Evolutionary conservation across 495 filamentous ascomycete species (phyloP).

Genomic region (Aspergillus olivimuriae): DNA sequence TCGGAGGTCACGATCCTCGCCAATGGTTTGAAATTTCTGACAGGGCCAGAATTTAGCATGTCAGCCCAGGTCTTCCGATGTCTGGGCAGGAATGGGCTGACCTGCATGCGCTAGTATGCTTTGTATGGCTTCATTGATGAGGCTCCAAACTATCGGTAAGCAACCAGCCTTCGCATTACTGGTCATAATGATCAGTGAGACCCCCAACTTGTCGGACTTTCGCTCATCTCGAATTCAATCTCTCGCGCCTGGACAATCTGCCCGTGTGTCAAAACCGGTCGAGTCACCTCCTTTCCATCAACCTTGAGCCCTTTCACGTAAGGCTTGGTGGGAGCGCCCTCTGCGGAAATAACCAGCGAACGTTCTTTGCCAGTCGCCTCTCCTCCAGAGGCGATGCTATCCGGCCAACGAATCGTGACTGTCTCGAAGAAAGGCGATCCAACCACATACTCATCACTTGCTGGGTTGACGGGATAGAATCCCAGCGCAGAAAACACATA

Average conservation of each 20-base stretch:
- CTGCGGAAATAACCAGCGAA: slow-evolving; percentile 15
- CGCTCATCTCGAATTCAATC: slow-evolving; percentile 24
- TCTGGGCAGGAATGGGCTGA: too few species aligned
- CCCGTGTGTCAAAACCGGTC: slow-evolving; percentile 12
- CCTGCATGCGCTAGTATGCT: too few species aligned
- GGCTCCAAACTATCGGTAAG: too few species aligned
- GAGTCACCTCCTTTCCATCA: slow-evolving; percentile 8
- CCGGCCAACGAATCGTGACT: slow-evolving; percentile 15
- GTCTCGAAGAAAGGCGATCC: slow-evolving; percentile 22
- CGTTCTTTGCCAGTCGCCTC: slow-evolving; percentile 4
- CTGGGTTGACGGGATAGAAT: slow-evolving; percentile 24
- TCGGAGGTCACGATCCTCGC: too few species aligned
- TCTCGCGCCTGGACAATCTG: slow-evolving; percentile 11
- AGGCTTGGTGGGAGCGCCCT: slow-evolving; percentile 14
- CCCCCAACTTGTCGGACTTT: slow-evolving; percentile 17
- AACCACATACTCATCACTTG: slow-evolving; percentile 22
- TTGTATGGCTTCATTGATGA: too few species aligned
- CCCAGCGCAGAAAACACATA: slow-evolving; percentile 23
- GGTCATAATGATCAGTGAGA: too few species aligned
- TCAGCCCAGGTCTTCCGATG: too few species aligned
- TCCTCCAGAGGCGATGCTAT: slow-evolving; percentile 14
- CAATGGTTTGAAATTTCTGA: too few species aligned
- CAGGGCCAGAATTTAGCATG: too few species aligned
- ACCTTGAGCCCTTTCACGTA: slow-evolving; percentile 17
- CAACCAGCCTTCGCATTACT: too few species aligned